Evolutionary conservation across 2,329 filamentous ascomycete genomes (phyloP), one percentile per base, ranked within the genome.

Genomic region (Cordyceps cateniannulata): DNA sequence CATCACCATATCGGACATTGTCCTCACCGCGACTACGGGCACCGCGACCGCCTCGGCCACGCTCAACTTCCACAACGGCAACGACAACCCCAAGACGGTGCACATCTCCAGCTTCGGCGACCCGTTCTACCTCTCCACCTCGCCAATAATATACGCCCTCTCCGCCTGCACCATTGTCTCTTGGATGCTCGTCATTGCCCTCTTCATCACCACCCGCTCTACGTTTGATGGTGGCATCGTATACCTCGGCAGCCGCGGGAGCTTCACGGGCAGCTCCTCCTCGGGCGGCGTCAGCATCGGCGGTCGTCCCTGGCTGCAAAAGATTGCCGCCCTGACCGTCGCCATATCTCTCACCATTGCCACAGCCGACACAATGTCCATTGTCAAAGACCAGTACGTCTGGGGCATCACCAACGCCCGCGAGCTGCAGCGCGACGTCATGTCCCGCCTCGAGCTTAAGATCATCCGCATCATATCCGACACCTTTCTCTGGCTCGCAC

Each of bases 401-500:
- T 81, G 80, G 68, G 92, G 92, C 35, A 87, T 86, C 67, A 91
- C 92, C 76, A 91, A 97, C 70, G 92, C 91, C 24, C 80, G 81
- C 66, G 80, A 82, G 55, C 76, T 99, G 67, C 91, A 95, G 64
- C 79, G 85, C 51, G 81, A 89, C 69, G 93, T 99, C 18, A 85
- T 96, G 65, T 88, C 88, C 62, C 91, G 92, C 59, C 84, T 88
- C 63, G 90, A 96, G 72, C 87, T 99, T 65, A 91, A 95, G 66
- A 85, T 96, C 62, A 93, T 96, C 62, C 88, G 93, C 65, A 85
- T 98, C 66, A 91, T 99, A 65, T 98, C 93, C 20, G 92, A 96
- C 73, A 93, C 95, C 1, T 98, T 98, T 72, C 81, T 99, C 32
- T 98, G 95, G 93, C 85, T 99, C 44, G 95, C 95, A 1, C 95